Evolutionary conservation across 129 eudicot species (phyloP).

Genomic region (Pseudognaphalium luteoalbum): DNA sequence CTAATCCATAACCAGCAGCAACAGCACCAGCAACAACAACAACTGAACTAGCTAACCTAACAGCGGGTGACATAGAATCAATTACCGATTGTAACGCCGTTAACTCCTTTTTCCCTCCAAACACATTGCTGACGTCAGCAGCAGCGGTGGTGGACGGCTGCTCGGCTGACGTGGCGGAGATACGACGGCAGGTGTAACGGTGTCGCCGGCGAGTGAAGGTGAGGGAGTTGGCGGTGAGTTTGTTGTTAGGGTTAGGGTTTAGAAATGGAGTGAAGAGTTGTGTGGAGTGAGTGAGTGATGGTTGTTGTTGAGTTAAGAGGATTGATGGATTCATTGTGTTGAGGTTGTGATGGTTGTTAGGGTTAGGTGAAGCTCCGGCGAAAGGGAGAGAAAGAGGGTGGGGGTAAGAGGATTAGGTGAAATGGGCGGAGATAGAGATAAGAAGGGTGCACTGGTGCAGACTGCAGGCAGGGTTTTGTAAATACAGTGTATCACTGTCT

Average conservation of each 20-base stretch:
- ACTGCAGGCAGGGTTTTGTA: slow-evolving; percentile 33
- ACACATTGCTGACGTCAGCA: slow-evolving; percentile 43
- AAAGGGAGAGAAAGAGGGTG: slow-evolving; percentile 13
- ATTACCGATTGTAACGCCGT: slow-evolving; percentile 62
- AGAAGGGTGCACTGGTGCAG: slow-evolving; percentile 6
- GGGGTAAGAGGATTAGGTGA: slow-evolving; percentile 27
- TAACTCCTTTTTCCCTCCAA: slow-evolving; percentile 72
- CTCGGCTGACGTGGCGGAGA: slow-evolving; percentile 33
- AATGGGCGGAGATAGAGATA: slow-evolving; percentile 34
- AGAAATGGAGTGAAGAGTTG: slow-evolving; percentile 39
- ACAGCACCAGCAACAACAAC: slow-evolving; percentile 68
- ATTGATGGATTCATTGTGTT: slow-evolving; percentile 54
- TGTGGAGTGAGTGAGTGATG: slow-evolving; percentile 39
- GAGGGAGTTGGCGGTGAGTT: slow-evolving; percentile 21
- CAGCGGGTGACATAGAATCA: slow-evolving; percentile 72
- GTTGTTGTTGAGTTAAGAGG: slow-evolving; percentile 46
- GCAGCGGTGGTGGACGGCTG: slow-evolving; percentile 21
- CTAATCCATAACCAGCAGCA: slow-evolving; percentile 91
- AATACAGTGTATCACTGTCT: not conserved
- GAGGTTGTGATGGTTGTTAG: not conserved
- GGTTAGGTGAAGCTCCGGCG: slow-evolving; percentile 22
- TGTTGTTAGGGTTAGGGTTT: slow-evolving; percentile 36
- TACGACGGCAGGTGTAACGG: slow-evolving; percentile 35
- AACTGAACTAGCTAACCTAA: slow-evolving; percentile 66
- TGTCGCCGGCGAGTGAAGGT: slow-evolving; percentile 30